Conservation (phyloP, 768 basidiomycete genomes). For the Astraeus odoratus region DNA sequence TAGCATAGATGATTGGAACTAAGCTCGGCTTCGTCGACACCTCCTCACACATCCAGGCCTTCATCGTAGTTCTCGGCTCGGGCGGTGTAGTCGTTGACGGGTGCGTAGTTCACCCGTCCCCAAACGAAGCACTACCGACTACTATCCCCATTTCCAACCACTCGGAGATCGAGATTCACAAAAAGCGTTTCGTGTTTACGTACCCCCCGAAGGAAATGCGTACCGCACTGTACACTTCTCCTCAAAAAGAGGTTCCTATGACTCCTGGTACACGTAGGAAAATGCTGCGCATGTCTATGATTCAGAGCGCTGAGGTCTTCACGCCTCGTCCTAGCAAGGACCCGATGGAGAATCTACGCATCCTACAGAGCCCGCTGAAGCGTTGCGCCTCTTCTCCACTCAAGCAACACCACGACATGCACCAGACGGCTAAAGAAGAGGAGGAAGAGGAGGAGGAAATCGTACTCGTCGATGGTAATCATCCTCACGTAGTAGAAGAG, state of each 20-base stretch:
- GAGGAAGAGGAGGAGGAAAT: conserved; percentile 43
- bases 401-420: conserved; percentile 3
- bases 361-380: conserved; percentile 43
- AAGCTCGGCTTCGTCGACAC: too few relatives aligned
- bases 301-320: conserved; percentile 67
- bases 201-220: conserved; percentile 73
- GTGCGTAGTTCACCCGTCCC: conserved; percentile 49
- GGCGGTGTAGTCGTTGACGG: conserved; percentile 57
- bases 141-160: conserved; percentile 62
- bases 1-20: neutral
- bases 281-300: conserved; percentile 66
- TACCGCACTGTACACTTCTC: conserved; percentile 42
- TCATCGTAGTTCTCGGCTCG: conserved; percentile 54
- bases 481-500: conserved; percentile 64
- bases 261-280: conserved; percentile 21
- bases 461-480: conserved; percentile 57
- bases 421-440: conserved; percentile 12
- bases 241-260: conserved; percentile 24
- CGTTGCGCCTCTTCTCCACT: conserved; percentile 10
- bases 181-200: conserved; percentile 63
- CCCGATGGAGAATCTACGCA: conserved; percentile 55
- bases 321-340: conserved; percentile 54
- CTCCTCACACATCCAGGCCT: conserved; percentile 55
- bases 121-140: conserved; percentile 28
- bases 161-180: conserved; percentile 60